Conservation (phyloP, 2,329 filamentous ascomycete genomes). For the Aspergillus sp. region DNA sequence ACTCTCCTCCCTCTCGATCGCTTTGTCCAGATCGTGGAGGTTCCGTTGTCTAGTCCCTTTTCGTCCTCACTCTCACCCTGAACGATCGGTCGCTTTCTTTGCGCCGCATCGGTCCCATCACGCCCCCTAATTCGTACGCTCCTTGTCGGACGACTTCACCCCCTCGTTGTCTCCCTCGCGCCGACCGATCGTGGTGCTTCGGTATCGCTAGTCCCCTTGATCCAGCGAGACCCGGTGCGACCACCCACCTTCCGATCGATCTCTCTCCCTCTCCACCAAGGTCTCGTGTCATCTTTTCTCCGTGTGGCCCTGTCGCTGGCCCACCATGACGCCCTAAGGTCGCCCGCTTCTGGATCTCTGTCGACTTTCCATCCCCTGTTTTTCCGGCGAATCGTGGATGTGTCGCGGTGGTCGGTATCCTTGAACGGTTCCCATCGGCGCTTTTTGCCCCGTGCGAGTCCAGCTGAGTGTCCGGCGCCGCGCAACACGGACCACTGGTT, state of each 20-base stretch:
- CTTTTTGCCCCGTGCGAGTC: constrained; percentile 16
- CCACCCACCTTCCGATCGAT: constrained; percentile 16
- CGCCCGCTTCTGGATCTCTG: constrained; percentile 9
- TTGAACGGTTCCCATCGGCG: constrained; percentile 14
- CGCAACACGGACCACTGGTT: neutral
- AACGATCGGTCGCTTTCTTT: neutral
- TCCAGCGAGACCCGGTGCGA: constrained; percentile 8
- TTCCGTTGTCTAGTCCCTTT: no score
- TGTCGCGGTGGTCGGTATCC: constrained; percentile 15
- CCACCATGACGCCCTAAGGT: constrained; percentile 26
- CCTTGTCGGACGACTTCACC: neutral
- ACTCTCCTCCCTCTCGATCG: constrained; percentile 6
- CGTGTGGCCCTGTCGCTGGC: constrained; percentile 20
- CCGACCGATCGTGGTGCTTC: neutral
- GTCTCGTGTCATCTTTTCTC: constrained; percentile 20
- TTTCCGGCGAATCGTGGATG: constrained; percentile 16
- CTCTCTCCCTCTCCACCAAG: constrained; percentile 16
- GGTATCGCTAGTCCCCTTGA: neutral
- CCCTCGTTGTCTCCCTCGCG: neutral
- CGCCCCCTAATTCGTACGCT: no score
- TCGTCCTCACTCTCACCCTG: neutral
- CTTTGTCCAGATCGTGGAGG: neutral
- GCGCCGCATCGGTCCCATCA: neutral
- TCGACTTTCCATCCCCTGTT: constrained; percentile 9
- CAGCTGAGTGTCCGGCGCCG: constrained; percentile 2